These are phyloP conservation scores for Lactifluus piperatus DNA, from an alignment of 768 basidiomycete genomes.

Conservation along the genomic window DNA sequence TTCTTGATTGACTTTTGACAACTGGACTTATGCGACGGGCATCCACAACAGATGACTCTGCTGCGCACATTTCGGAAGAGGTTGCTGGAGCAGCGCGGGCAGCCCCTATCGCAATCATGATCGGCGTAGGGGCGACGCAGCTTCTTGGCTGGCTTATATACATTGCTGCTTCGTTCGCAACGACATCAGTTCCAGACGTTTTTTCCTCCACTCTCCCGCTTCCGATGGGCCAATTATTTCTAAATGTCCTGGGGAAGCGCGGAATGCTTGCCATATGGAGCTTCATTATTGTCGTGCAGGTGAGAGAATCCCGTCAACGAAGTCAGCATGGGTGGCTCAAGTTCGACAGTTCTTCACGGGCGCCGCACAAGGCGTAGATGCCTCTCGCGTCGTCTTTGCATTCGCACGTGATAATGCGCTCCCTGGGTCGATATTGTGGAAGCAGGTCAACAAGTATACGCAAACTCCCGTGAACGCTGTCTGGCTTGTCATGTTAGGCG, in stretches of 20 bases:
- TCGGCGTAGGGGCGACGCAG: slow-evolving; percentile 52
- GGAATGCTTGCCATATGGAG: slow-evolving; percentile 72
- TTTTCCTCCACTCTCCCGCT: slow-evolving; percentile 45
- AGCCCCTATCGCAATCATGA: slow-evolving; percentile 61
- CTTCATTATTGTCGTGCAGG: slow-evolving; percentile 57
- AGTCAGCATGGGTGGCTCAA: slow-evolving; percentile 22
- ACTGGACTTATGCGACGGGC: neutral
- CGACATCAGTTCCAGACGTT: slow-evolving; percentile 43
- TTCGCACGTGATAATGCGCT: slow-evolving; percentile 69
- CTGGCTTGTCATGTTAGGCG: slow-evolving; percentile 55
- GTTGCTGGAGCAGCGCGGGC: slow-evolving; percentile 52
- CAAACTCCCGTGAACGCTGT: slow-evolving; percentile 70
- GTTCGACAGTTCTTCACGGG: slow-evolving; percentile 53
- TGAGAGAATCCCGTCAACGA: slow-evolving; percentile 15
- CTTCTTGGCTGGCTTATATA: slow-evolving; percentile 56
- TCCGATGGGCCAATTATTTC: slow-evolving; percentile 65
- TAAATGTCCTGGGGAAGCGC: slow-evolving; percentile 52
- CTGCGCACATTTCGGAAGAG: slow-evolving; percentile 70
- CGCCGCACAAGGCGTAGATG: slow-evolving; percentile 67
- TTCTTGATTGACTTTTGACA: neutral
- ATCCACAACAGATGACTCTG: slow-evolving; percentile 51
- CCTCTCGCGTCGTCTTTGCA: slow-evolving; percentile 67
- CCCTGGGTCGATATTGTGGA: slow-evolving; percentile 66
- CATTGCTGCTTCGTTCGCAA: slow-evolving; percentile 59
- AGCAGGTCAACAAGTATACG: slow-evolving; percentile 46